Percentiles rank a stretch among this genome's conserved stretches.
Conservation (phyloP, 495 filamentous ascomycete species). For the Hypoxylon rickii region DNA sequence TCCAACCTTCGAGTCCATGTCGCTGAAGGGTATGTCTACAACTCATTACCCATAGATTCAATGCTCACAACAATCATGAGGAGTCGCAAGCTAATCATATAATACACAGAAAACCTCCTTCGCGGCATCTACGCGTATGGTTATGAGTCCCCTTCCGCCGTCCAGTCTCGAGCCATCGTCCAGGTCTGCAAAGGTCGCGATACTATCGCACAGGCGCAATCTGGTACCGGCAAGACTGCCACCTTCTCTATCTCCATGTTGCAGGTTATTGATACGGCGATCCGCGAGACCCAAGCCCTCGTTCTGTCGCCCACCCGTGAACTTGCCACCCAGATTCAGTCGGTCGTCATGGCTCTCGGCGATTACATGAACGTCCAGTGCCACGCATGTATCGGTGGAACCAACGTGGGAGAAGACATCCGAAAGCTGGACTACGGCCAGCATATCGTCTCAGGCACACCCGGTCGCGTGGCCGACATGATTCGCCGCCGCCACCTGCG, state of each 20-base stretch:
- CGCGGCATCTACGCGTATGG: conserved; percentile 98
- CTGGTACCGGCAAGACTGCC: conserved; percentile 97
- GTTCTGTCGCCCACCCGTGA: conserved; percentile 98
- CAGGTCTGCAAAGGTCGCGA: conserved; percentile 99
- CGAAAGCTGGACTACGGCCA: conserved; percentile 95
- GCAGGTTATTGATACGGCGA: conserved; percentile 84
- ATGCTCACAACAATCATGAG: too few relatives aligned
- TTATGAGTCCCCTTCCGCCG: conserved; percentile 95
- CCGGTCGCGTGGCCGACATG: conserved; percentile 97
- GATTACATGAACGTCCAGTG: conserved; percentile 99
- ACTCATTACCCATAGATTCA: neutral
- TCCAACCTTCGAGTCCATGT: conserved; percentile 61
- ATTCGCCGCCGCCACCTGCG: conserved; percentile 93
- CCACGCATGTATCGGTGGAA: conserved; percentile 98
- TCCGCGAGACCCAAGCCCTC: conserved; percentile 90
- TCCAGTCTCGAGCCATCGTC: conserved; percentile 96
- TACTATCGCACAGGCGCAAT: conserved; percentile 99
- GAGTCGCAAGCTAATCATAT: conserved; percentile 11
- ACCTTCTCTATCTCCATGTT: conserved; percentile 98
- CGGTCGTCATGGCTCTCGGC: conserved; percentile 93
- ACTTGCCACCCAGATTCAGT: conserved; percentile 97
- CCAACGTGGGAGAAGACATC: conserved; percentile 96
- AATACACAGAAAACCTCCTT: conserved; percentile 75
- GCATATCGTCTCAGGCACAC: conserved; percentile 95
- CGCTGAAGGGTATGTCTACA: conserved; percentile 64